Base-by-base conservation (phyloP, 2,329 filamentous ascomycete genomes). In the Fusarium solani-melongenae region DNA sequence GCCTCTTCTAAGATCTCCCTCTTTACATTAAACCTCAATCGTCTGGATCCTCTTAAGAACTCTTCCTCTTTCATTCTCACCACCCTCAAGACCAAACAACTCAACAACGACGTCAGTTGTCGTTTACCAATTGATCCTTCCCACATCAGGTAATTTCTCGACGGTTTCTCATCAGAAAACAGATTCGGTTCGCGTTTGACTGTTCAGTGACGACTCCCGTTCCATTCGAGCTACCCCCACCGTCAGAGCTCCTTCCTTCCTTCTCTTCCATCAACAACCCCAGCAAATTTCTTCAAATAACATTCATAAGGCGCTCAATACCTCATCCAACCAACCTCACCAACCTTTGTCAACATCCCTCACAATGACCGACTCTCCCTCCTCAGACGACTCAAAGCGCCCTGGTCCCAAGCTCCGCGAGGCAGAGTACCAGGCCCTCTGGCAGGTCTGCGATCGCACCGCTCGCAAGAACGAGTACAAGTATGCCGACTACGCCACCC, bases 381-480 rank as follows among this genome's bases (percentile, higher is more conserved):
- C 38, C 22, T 31, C 27, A 29, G 66, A 62, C 7, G 62, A 67
- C 33, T 1, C 36, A 29, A 70, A 73, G 20, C 7, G 27, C 11
- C 38, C 44, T 1, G 46, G 31, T 53, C 29, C 17, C 24, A 69
- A 64, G 3, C 66, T 66, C 27, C 74, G 72, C 2, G 75, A 73
- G 0, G 76, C 76, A 33, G 76, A 78, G 39, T 78, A 78, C 20
- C 76, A 78, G 10, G 70, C 77, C 10, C 58, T 78, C 41, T 78
- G 76, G 77, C 75, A 76, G 53, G 62, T 62, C 24, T 77, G 70
- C 44, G 70, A 77, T 5, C 77, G 77, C 38, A 39, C 65, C 39
- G 29, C 66, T 6, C 67, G 69, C 34, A 74, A 69, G 27, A 27
- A 33, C 0, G 62, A 64, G 5, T 78, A 77, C 68, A 24, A 63